phyloP scores from a whole-genome alignment of 2,329 filamentous ascomycete genomes.

The Rhinocladiella mackenziei region DNA sequence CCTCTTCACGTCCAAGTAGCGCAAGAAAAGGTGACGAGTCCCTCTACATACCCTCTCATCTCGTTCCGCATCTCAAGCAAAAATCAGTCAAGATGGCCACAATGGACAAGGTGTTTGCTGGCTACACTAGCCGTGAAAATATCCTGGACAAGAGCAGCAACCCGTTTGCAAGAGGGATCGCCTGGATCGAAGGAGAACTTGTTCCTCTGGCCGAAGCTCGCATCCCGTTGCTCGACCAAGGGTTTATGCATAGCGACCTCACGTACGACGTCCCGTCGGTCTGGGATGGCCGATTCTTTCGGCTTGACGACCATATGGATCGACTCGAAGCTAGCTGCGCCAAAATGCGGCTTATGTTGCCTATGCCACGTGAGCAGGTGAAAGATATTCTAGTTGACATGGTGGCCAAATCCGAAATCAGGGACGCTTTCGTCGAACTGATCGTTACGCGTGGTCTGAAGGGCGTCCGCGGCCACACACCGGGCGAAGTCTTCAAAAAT shows the following conservation, averaged over 20 bases:
- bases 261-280: constrained; percentile 52
- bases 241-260: constrained; percentile 51
- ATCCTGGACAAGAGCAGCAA: constrained; percentile 37
- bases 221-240: constrained; percentile 51
- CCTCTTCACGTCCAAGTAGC: no score
- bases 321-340: constrained; percentile 44
- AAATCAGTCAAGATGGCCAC: constrained; percentile 37
- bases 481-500: constrained; percentile 37
- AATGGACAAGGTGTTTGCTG: constrained; percentile 44
- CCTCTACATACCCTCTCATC: no score
- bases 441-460: constrained; percentile 50
- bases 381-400: constrained; percentile 43
- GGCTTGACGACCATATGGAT: constrained; percentile 48
- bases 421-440: constrained; percentile 50
- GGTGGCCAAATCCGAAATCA: constrained; percentile 46
- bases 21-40: no score
- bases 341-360: constrained; percentile 46
- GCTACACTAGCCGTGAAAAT: constrained; percentile 35
- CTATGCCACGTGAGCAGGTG: constrained; percentile 41
- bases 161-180: constrained; percentile 44
- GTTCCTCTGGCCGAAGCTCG: constrained; percentile 45
- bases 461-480: constrained; percentile 38
- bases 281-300: constrained; percentile 52
- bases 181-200: constrained; percentile 46
- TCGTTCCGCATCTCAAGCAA: no score